Conservation (phyloP, 805 yeast species). For the Kazachstania bromeliacearum region DNA sequence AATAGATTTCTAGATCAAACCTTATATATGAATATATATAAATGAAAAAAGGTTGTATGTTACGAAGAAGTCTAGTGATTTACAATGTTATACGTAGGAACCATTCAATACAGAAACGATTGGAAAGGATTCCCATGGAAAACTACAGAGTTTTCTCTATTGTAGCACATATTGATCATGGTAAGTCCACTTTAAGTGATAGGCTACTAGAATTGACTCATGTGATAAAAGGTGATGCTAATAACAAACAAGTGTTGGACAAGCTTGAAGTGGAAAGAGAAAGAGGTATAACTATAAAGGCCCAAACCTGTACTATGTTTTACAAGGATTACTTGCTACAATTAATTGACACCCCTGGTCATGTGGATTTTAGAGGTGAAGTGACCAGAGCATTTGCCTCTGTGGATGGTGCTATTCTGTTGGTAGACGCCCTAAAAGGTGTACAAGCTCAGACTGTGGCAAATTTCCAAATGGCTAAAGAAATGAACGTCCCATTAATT, state of each 20-base stretch:
- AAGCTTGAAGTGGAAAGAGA: constrained; percentile 91
- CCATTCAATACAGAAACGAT: constrained; percentile 39
- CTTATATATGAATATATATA: too few species aligned
- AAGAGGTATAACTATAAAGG: constrained; percentile 93
- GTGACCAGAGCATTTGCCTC: constrained; percentile 92
- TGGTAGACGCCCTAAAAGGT: constrained; percentile 94
- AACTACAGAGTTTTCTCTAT: constrained; percentile 85
- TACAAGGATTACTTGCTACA: constrained; percentile 79
- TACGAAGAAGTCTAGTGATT: too few species aligned
- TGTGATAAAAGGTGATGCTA: constrained; percentile 58
- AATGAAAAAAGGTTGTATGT: too few species aligned
- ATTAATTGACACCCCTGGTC: constrained; percentile 96
- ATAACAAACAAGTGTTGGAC: constrained; percentile 77
- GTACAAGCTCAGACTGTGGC: constrained; percentile 99
- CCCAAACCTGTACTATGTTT: constrained; percentile 93
- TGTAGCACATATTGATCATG: constrained; percentile 93
- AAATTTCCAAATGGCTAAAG: constrained; percentile 81
- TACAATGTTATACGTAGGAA: too few species aligned
- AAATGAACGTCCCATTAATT: constrained; percentile 67
- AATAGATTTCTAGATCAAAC: too few species aligned
- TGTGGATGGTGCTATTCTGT: constrained; percentile 83
- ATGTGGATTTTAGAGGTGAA: constrained; percentile 84
- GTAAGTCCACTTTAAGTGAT: constrained; percentile 83
- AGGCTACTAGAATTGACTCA: constrained; percentile 80
- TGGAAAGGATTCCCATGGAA: constrained; percentile 70